phyloP scores from a whole-genome alignment of 2,329 filamentous ascomycete genomes.

The Didymella exigua region DNA sequence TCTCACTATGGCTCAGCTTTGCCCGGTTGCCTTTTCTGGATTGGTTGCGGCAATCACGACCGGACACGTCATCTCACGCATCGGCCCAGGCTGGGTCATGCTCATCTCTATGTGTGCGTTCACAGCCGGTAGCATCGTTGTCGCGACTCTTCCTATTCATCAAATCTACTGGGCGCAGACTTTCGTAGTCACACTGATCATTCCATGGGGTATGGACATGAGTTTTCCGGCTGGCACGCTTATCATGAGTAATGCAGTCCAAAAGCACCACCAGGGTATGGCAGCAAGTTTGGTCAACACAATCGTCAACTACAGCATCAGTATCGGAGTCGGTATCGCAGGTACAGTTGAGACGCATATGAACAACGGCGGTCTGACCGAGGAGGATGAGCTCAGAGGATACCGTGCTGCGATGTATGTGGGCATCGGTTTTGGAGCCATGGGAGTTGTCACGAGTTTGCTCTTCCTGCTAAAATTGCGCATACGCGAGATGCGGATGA shows the following conservation, averaged over 20 bases:
- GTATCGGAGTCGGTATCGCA: slow-evolving; percentile 51
- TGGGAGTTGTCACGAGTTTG: slow-evolving; percentile 34
- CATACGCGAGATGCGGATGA: slow-evolving; percentile 5
- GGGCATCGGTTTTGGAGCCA: slow-evolving; percentile 44
- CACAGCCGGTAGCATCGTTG: slow-evolving; percentile 45
- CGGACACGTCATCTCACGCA: slow-evolving; percentile 38
- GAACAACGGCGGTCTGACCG: slow-evolving; percentile 38
- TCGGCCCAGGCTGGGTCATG: slow-evolving; percentile 42
- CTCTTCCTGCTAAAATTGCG: slow-evolving; percentile 33
- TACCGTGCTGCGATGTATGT: slow-evolving; percentile 50
- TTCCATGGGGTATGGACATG: slow-evolving; percentile 52
- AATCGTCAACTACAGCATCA: slow-evolving; percentile 52
- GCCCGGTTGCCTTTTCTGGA: slow-evolving; percentile 38
- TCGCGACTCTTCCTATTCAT: slow-evolving; percentile 48
- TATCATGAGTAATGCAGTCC: slow-evolving; percentile 48
- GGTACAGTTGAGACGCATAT: slow-evolving; percentile 51
- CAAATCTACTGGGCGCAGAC: slow-evolving; percentile 53
- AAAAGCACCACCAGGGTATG: slow-evolving; percentile 50
- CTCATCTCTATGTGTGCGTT: slow-evolving; percentile 40
- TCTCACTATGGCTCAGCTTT: slow-evolving; percentile 32
- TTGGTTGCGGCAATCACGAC: slow-evolving; percentile 40
- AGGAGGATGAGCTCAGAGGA: slow-evolving; percentile 41
- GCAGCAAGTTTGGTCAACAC: slow-evolving; percentile 50
- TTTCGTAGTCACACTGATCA: slow-evolving; percentile 42
- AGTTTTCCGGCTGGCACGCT: slow-evolving; percentile 50